Base-by-base conservation (phyloP, 495 filamentous ascomycete genomes). In the Venustampulla echinocandica region DNA sequence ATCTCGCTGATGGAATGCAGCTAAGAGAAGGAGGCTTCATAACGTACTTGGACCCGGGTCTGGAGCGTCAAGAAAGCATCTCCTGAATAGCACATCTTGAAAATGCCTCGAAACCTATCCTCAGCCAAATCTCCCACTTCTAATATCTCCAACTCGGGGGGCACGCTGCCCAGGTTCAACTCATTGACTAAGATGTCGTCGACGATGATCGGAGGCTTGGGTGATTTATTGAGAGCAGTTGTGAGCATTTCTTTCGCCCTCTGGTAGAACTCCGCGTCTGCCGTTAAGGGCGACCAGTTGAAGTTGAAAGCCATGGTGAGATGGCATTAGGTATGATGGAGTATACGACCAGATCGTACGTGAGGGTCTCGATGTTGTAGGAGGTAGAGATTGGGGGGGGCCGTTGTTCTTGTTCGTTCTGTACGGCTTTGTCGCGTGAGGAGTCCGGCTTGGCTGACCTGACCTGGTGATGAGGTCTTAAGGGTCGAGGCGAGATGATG, bases 251-350 rank as follows among this genome's bases (percentile, higher is more conserved):
- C 90, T 62, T 90, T 85, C 41, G 92, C 92, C 58, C 88, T 80
- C 58, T 81, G 77, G 66, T 93, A 93, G 69, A 93, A 93, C 44
- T 73, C 73, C 61, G 87, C 88, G 71, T 95, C 87, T 56, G 90
- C 90, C 66, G 90, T 89, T 55, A 98, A 77, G 61, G 92, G 92
- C 76, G 89, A 95, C 92, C 92, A 98, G 88, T 97, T 98, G 86
- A 98, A 97, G 74, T 95, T 96, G 81, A 98, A 98, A 52, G 92
- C 90, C 92, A 98, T 98, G 69, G 64, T 66, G 66, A 66, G 62
- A 55, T 51, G 50, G 47, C 57, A 63, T 59, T 52, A 55, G 56
- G 20, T 19, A 47, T 37, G 10, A 30, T 13, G 40, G 22, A 14
- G 19, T 47, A n/a, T n/a, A n/a, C n/a, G n/a, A n/a, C 38, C 23